These are phyloP conservation scores for Pythium brachiatum DNA, from an alignment of 352 stramenopile species.

Conservation along the genomic window DNA sequence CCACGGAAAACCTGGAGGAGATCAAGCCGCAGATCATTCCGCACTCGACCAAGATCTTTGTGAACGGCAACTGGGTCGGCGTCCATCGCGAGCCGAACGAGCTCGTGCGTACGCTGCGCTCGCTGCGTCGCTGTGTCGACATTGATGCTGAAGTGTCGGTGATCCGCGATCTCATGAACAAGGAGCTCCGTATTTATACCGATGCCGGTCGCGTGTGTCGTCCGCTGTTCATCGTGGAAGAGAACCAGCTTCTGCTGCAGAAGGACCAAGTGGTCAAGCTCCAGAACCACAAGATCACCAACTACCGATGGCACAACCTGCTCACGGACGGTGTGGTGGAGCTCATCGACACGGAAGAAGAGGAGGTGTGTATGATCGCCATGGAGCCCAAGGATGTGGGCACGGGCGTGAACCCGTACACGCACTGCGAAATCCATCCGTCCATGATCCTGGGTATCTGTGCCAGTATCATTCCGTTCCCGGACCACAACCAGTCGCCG, in stretches of 20 bases:
- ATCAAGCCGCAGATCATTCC: conserved; percentile 98
- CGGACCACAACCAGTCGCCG: conserved; percentile 99
- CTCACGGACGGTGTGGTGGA: conserved; percentile 96
- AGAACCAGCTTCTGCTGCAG: conserved; percentile 94
- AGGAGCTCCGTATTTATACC: conserved; percentile 99
- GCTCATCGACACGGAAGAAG: conserved; percentile 99
- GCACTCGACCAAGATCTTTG: conserved; percentile 99
- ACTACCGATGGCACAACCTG: conserved; percentile 87
- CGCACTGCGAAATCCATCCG: conserved; percentile 99
- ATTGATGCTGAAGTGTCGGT: conserved; percentile 99
- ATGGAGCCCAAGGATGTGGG: conserved; percentile 96
- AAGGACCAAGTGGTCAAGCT: conserved; percentile 98
- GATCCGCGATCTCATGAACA: conserved; percentile 97
- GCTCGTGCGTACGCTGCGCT: conserved; percentile 94
- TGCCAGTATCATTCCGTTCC: conserved; percentile 99
- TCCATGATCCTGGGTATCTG: conserved; percentile 99
- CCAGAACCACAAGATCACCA: conserved; percentile 88
- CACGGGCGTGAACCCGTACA: conserved; percentile 94
- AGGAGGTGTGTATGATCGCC: conserved; percentile 99
- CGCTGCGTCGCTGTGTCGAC: conserved; percentile 94
- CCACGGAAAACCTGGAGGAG: conserved; percentile 97
- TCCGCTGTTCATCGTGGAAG: conserved; percentile 98
- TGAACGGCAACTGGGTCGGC: conserved; percentile 99
- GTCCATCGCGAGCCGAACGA: conserved; percentile 97
- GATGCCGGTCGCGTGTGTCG: conserved; percentile 98